phyloP scores from a whole-genome alignment of 768 basidiomycete genomes.

The Cyclocybe aegerita region DNA sequence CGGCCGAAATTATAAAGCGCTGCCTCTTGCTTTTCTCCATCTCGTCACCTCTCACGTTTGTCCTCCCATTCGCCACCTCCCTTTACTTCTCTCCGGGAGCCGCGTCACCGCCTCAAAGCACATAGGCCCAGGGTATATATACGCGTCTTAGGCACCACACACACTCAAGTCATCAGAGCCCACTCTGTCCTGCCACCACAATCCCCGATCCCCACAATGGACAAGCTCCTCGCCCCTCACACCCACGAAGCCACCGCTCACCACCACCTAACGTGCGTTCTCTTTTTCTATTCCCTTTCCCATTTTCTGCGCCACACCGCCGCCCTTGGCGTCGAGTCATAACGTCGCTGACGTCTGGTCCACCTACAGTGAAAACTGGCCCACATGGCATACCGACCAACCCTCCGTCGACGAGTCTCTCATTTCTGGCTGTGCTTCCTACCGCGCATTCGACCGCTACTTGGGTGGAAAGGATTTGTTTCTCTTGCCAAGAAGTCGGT shows the following conservation, averaged over 20 bases:
- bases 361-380: slow-evolving; percentile 58
- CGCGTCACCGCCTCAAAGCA: slow-evolving; percentile 17
- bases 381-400: slow-evolving; percentile 69
- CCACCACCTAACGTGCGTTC: slow-evolving; percentile 60
- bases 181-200: slow-evolving; percentile 10
- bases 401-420: slow-evolving; percentile 71
- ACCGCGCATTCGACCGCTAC: slow-evolving; percentile 75
- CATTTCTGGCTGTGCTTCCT: slow-evolving; percentile 77
- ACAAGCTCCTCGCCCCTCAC: slow-evolving; percentile 71
- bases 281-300: slow-evolving; percentile 3
- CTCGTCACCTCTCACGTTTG: slow-evolving; percentile 28
- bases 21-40: slow-evolving; percentile 8
- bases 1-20: not conserved
- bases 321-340: not conserved
- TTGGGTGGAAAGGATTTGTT: slow-evolving; percentile 71
- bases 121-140: slow-evolving; percentile 9
- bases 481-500: slow-evolving; percentile 61
- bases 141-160: slow-evolving; percentile 17
- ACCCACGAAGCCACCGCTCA: slow-evolving; percentile 75
- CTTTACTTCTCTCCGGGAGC: not conserved
- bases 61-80: slow-evolving; percentile 17
- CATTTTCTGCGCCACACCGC: slow-evolving; percentile 1
- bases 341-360: slow-evolving; percentile 16
- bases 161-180: slow-evolving; percentile 8
- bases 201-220: slow-evolving; percentile 40